phyloP scores from a whole-genome alignment of 164 flowering plant genomes.

The Nymphaea colorata region DNA sequence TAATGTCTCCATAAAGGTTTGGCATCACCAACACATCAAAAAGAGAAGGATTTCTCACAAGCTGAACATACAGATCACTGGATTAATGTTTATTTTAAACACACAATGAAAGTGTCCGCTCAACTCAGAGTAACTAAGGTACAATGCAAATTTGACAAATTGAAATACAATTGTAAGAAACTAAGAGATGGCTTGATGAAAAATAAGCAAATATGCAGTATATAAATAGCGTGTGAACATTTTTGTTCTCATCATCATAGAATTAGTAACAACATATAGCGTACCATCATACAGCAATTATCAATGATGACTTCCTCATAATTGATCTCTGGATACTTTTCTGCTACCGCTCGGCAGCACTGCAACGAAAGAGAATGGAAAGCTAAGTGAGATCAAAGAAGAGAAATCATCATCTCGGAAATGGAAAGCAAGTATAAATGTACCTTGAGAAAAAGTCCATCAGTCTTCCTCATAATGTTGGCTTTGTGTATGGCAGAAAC shows the following conservation, averaged over 20 bases:
- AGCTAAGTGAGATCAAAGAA: background rate
- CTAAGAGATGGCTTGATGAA: too few species aligned
- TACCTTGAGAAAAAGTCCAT: slow-evolving; percentile 65
- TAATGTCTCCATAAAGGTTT: slow-evolving; percentile 96
- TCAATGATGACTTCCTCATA: slow-evolving; percentile 97
- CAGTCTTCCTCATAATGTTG: slow-evolving; percentile 95
- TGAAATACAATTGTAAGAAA: too few species aligned
- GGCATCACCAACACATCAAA: slow-evolving; percentile 99
- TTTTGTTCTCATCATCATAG: too few species aligned
- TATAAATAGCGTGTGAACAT: too few species aligned
- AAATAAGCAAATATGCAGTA: too few species aligned
- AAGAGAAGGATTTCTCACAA: slow-evolving; percentile 89
- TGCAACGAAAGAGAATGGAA: slow-evolving; percentile 17
- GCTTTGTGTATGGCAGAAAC: slow-evolving; percentile 99
- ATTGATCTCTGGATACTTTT: slow-evolving; percentile 78
- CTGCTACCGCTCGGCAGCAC: slow-evolving; percentile 98
- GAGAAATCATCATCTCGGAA: background rate
- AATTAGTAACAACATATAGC: too few species aligned
- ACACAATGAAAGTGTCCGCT: too few species aligned
- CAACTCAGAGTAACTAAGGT: too few species aligned
- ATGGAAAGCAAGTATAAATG: background rate
- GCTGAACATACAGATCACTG: slow-evolving; percentile 32
- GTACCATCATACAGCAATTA: slow-evolving; percentile 98
- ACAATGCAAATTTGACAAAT: too few species aligned
- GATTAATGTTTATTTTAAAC: background rate